Conservation (phyloP, 148 eudicot species). For the Diospyros lotus region DNA sequence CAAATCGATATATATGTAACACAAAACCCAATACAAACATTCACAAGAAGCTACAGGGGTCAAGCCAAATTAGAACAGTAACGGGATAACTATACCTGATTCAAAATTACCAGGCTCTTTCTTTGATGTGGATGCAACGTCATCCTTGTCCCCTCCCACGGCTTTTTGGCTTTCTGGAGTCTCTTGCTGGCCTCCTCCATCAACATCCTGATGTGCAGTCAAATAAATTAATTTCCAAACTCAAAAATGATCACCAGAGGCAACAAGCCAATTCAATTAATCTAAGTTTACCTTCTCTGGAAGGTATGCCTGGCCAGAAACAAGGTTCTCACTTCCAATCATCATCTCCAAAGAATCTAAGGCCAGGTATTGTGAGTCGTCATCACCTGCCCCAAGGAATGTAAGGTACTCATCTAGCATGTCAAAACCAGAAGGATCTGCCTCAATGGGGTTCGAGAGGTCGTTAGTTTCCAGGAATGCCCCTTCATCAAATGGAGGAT, state of each 20-base stretch:
- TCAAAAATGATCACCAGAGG: not conserved
- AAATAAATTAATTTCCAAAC: not conserved
- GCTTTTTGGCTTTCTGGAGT: conserved; percentile 29
- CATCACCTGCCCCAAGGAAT: conserved; percentile 39
- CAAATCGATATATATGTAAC: not conserved
- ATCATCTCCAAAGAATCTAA: conserved; percentile 35
- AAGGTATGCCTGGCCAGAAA: conserved; percentile 34
- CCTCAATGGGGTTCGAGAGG: conserved; percentile 37
- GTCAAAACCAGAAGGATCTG: conserved; percentile 38
- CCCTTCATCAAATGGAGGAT: conserved; percentile 37
- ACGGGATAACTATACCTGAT: conserved; percentile 33
- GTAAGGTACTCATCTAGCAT: conserved; percentile 48
- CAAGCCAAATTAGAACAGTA: not conserved
- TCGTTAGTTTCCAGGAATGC: conserved; percentile 61
- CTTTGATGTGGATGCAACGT: conserved; percentile 49
- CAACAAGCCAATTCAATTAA: not conserved
- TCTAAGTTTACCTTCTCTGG: conserved; percentile 37
- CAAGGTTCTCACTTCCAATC: conserved; percentile 24
- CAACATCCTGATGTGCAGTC: conserved; percentile 26
- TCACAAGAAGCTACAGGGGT: not conserved
- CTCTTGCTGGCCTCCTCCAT: conserved; percentile 26
- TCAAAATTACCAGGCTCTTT: conserved; percentile 28
- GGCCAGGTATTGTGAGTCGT: conserved; percentile 31
- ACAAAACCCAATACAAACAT: not conserved
- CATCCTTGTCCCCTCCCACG: conserved; percentile 20